Evolutionary conservation across 805 yeast species (phyloP).

Genomic region (Lachancea waltii): DNA sequence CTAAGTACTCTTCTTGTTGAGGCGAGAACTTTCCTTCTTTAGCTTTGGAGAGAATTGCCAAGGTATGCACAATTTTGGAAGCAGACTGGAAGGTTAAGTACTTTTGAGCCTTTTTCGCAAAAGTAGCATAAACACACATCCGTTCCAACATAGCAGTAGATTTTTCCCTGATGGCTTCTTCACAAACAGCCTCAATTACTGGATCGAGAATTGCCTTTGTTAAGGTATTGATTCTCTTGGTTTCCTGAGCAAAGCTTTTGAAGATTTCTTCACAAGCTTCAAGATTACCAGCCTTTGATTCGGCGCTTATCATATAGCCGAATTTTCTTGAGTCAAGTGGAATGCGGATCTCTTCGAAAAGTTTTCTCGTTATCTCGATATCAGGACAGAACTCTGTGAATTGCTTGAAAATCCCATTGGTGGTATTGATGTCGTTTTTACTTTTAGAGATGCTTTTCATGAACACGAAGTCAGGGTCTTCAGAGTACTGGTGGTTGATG

Average conservation of each 20-base stretch:
- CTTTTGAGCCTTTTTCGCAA: slow-evolving; percentile 16
- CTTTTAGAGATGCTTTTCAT: slow-evolving; percentile 18
- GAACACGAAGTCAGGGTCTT: slow-evolving; percentile 16
- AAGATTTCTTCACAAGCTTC: slow-evolving; percentile 22
- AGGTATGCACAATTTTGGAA: slow-evolving; percentile 12
- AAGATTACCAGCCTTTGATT: slow-evolving; percentile 20
- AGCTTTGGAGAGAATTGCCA: slow-evolving; percentile 12
- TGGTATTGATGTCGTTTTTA: slow-evolving; percentile 11
- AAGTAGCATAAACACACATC: slow-evolving; percentile 14
- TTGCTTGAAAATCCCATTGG: slow-evolving; percentile 15
- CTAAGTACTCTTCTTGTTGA: slow-evolving; percentile 9
- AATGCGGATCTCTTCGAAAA: slow-evolving; percentile 17
- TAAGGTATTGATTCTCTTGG: slow-evolving; percentile 3
- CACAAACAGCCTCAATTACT: slow-evolving; percentile 18
- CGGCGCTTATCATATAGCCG: slow-evolving; percentile 22
- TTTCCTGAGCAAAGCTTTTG: slow-evolving; percentile 16
- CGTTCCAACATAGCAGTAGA: slow-evolving; percentile 15
- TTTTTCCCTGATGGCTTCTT: slow-evolving; percentile 12
- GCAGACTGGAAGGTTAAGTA: slow-evolving; percentile 10
- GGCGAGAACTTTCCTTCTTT: slow-evolving; percentile 10
- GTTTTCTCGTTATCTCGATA: slow-evolving; percentile 16
- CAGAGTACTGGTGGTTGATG: slow-evolving; percentile 8
- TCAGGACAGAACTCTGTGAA: slow-evolving; percentile 20
- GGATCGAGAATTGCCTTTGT: slow-evolving; percentile 16
- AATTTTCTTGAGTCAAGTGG: slow-evolving; percentile 19